These are phyloP conservation scores for Monosporascus cannonballus DNA, from an alignment of 2,329 filamentous ascomycete species.

Conservation along the genomic window DNA sequence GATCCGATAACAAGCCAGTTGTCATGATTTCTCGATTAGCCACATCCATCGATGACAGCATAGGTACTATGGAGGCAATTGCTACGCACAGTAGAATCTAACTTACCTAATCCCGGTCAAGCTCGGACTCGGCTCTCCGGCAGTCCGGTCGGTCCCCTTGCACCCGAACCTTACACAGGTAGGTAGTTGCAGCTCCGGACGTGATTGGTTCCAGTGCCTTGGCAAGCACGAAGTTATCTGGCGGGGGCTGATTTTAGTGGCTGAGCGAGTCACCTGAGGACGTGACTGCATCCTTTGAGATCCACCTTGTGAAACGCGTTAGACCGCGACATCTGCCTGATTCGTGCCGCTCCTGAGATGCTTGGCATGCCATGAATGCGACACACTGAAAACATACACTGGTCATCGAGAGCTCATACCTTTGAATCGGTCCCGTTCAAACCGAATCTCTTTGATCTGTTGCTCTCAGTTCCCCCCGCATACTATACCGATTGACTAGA, in stretches of 20 bases:
- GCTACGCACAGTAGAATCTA: too few relatives aligned
- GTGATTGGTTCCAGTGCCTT: too few relatives aligned
- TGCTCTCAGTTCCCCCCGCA: background rate
- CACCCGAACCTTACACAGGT: too few relatives aligned
- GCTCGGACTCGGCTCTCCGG: constrained; percentile 7
- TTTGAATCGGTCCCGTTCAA: background rate
- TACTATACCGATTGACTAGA: background rate
- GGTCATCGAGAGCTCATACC: background rate
- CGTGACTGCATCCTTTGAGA: constrained; percentile 12
- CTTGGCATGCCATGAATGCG: background rate
- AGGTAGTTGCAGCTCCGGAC: too few relatives aligned
- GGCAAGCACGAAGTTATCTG: too few relatives aligned
- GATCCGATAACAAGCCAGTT: background rate
- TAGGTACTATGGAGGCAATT: too few relatives aligned
- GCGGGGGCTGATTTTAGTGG: background rate
- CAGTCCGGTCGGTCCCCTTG: background rate
- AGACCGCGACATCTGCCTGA: constrained; percentile 21
- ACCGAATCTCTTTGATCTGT: background rate
- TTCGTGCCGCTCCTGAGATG: background rate
- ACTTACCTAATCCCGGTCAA: background rate
- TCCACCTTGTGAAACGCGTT: constrained; percentile 12
- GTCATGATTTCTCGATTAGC: background rate
- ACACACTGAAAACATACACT: background rate
- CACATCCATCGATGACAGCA: background rate
- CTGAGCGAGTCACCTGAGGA: constrained; percentile 18